These are phyloP conservation scores for Pseudogymnoascus pannorum DNA, from an alignment of 2,329 filamentous ascomycete genomes.

Conservation along the genomic window DNA sequence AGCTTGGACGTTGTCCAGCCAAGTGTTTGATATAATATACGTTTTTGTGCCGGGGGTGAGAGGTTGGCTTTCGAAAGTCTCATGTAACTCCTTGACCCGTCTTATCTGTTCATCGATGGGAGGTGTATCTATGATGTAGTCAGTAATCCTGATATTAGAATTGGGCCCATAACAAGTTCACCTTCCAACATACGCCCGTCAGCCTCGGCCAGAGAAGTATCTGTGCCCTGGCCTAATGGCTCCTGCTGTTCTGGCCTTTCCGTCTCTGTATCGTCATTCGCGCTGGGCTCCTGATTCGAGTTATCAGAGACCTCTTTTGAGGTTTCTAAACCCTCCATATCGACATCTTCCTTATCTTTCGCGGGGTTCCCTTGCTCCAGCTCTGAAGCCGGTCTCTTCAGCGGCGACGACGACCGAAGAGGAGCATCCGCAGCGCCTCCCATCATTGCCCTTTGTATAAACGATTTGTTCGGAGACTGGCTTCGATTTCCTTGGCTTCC, in stretches of 20 bases:
- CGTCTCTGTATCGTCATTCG: background rate
- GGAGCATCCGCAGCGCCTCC: constrained; percentile 50
- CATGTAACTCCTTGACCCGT: constrained; percentile 57
- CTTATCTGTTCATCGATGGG: constrained; percentile 65
- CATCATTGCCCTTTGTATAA: constrained; percentile 47
- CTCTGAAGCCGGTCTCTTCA: constrained; percentile 52
- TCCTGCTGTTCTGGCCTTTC: background rate
- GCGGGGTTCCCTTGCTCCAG: constrained; percentile 23
- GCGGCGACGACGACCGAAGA: constrained; percentile 55
- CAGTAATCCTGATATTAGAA: background rate
- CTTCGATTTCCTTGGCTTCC: constrained; percentile 27
- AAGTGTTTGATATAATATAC: constrained; percentile 70
- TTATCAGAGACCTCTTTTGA: background rate
- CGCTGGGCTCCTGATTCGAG: background rate
- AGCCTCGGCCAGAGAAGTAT: background rate
- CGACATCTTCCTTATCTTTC: constrained; percentile 27
- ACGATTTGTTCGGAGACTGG: constrained; percentile 44
- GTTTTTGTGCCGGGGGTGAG: constrained; percentile 43
- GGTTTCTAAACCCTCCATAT: constrained; percentile 23
- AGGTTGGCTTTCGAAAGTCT: constrained; percentile 35
- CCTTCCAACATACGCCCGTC: background rate
- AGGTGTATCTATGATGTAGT: constrained; percentile 27
- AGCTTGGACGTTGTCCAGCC: constrained; percentile 68
- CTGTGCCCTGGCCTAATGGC: background rate
- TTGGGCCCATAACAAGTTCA: background rate